These are phyloP conservation scores for Moringa oleifera DNA, from an alignment of 345 rosid species.

Conservation along the genomic window DNA sequence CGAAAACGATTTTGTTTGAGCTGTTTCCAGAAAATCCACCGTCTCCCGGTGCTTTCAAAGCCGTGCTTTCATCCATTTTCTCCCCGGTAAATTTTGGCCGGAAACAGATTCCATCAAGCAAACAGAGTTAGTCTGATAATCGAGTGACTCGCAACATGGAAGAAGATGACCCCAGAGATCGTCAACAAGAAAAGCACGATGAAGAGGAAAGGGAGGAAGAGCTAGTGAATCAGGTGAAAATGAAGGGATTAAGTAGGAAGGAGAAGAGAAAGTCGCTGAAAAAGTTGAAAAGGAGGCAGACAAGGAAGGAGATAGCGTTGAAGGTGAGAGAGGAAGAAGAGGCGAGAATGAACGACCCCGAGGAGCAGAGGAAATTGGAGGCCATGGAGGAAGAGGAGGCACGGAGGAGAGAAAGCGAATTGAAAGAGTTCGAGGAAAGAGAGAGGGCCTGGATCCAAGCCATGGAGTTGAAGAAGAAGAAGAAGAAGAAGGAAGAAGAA, in stretches of 20 bases:
- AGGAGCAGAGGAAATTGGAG: slow-evolving; percentile 45
- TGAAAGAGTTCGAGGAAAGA: slow-evolving; percentile 71
- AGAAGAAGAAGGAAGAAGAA: slow-evolving; percentile 45
- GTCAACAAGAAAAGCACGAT: slow-evolving; percentile 7
- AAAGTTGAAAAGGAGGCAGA: slow-evolving; percentile 73
- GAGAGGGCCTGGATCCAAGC: slow-evolving; percentile 68
- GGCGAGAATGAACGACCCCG: slow-evolving; percentile 58
- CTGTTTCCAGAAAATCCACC: no score
- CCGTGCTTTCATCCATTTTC: no score
- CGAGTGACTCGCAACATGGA: background rate
- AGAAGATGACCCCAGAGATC: slow-evolving; percentile 1
- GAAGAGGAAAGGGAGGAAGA: slow-evolving; percentile 12
- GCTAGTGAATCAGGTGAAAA: slow-evolving; percentile 16
- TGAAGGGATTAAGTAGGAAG: slow-evolving; percentile 41
- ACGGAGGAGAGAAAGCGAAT: slow-evolving; percentile 44
- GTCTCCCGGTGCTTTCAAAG: no score
- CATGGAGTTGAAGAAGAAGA: slow-evolving; percentile 56
- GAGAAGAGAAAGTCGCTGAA: slow-evolving; percentile 78
- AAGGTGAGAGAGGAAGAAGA: slow-evolving; percentile 62
- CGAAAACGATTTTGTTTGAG: no score
- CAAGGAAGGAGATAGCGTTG: slow-evolving; percentile 65
- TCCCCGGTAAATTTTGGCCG: no score
- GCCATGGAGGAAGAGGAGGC: slow-evolving; percentile 61
- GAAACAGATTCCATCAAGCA: no score
- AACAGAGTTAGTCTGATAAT: no score